Conservation (phyloP, 106 monocot genomes). For the Chionographis japonica region DNA sequence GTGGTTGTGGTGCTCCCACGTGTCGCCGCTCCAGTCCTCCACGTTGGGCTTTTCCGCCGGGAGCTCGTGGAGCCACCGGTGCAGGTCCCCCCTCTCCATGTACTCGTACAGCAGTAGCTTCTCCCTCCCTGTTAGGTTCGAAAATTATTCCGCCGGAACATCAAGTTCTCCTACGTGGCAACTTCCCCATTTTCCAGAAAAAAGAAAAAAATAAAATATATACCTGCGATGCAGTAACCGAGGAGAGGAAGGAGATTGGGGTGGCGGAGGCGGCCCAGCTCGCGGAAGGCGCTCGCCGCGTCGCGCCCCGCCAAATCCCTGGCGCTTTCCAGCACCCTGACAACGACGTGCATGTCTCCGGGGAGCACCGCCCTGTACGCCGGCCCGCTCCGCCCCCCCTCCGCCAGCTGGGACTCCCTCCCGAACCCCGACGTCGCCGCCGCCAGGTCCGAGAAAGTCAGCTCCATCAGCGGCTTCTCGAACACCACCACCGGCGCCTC, state of each 20-base stretch:
- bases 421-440: constrained; percentile 78
- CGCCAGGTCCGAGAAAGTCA: constrained; percentile 67
- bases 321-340: constrained; percentile 52
- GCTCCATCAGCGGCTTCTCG: constrained; percentile 83
- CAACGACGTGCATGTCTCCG: constrained; percentile 70
- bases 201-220: neutral
- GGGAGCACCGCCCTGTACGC: constrained; percentile 66
- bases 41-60: constrained; percentile 37
- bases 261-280: constrained; percentile 52
- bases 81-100: constrained; percentile 84
- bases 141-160: too few species aligned
- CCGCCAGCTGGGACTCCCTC: constrained; percentile 69
- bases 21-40: constrained; percentile 44
- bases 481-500: constrained; percentile 64
- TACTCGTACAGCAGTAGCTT: constrained; percentile 78
- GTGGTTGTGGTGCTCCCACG: constrained; percentile 23
- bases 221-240: constrained; percentile 87
- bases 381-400: constrained; percentile 53
- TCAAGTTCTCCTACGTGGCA: too few species aligned
- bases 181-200: neutral
- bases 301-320: constrained; percentile 18
- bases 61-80: constrained; percentile 90
- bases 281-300: constrained; percentile 28
- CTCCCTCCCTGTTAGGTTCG: constrained; percentile 30
- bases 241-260: constrained; percentile 80